phyloP scores from a whole-genome alignment of 768 basidiomycete species.

The Coprinellus micaceus region DNA sequence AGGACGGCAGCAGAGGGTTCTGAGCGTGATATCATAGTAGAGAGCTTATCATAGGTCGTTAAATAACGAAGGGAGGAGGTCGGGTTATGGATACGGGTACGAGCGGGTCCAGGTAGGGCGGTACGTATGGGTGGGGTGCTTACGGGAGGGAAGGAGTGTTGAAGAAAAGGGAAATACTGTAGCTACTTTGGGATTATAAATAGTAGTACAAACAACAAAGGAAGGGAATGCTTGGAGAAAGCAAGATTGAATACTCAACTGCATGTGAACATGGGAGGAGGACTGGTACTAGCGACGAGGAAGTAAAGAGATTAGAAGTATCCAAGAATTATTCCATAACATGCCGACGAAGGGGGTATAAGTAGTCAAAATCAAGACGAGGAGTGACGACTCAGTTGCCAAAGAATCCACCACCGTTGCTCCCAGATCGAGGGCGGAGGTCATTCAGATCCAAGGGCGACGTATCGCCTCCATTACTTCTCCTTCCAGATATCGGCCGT shows the following conservation, averaged over 20 bases:
- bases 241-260: not conserved
- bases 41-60: not conserved
- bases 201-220: not conserved
- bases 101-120: too few species aligned
- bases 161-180: not conserved
- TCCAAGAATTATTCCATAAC: not conserved
- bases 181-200: not conserved
- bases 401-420: conserved; percentile 8
- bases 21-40: not conserved
- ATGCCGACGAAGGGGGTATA: not conserved
- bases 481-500: conserved; percentile 37
- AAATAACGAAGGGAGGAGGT: not conserved
- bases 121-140: not conserved
- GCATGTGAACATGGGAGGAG: not conserved
- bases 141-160: not conserved
- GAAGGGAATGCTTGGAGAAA: not conserved
- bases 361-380: not conserved
- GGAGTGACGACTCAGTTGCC: conserved; percentile 3
- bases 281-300: not conserved
- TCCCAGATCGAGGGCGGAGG: conserved; percentile 28
- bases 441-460: conserved; percentile 30
- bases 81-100: not conserved
- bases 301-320: not conserved
- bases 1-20: too few species aligned
- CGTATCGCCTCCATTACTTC: conserved; percentile 22